Base-by-base conservation (phyloP, 2,329 filamentous ascomycete genomes). In the Cladophialophora carrionii region DNA sequence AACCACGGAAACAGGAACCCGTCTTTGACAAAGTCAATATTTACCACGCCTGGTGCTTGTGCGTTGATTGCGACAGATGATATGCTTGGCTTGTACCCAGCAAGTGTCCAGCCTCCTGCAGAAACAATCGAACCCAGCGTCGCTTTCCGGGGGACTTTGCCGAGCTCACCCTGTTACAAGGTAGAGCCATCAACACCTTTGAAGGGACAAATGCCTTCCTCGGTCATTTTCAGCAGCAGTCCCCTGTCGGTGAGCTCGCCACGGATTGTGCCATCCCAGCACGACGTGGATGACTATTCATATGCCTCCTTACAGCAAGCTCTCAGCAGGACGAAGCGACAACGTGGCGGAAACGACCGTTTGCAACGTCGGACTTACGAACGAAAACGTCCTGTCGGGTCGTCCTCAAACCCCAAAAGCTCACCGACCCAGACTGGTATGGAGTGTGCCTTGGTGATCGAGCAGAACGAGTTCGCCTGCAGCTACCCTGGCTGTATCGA, bases 401-500 rank as follows among this genome's bases (percentile, higher is more conserved):
- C 52, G 12, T 67, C 69, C 12, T 59, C 57, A 22, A 68, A 63
- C 53, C 43, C 64, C 41, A 68, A 65, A 41, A 24, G 61, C n/a
- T 57, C 53, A 14, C 43, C 62, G 4, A 55, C 41, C 41, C 68
- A 65, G 62, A 66, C 65, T 20, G 68, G 71, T 17, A 66, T 71
- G 29, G 53, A 69, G 26, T 71, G 68, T 53, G 68, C 69, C 20
- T 52, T 62, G 14, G 57, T 71, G 14, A 73, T 73, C 57, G 46
- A 59, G 6, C 55, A 68, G 43, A 73, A 73, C 52, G 61, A 67
- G 31, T 71, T 66, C 74, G 78, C 72, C 74, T 81, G 2, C 76
- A 77, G 37, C 77, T 79, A 70, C 74, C 76, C 67, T 78, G 80
- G 62, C 20, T 73, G 71, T 56, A 61, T 70, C 53, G 68, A 71